Evolutionary conservation across 257 asterid species (phyloP).

Genomic region (Solanum sitiens): DNA sequence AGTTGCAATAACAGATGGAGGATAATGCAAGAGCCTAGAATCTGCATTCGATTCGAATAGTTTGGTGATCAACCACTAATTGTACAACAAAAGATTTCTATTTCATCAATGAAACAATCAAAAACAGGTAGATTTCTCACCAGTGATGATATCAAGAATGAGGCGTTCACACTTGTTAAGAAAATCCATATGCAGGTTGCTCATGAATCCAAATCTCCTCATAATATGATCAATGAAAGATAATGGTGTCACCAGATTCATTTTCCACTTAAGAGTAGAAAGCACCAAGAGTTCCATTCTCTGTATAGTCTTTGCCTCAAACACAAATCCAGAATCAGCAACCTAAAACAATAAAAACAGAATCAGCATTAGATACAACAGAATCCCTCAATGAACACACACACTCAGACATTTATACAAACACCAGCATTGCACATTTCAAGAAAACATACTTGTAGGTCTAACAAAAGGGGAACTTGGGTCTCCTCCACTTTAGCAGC

Average conservation of each 20-base stretch:
- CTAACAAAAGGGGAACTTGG: slow-evolving; percentile 73
- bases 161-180: slow-evolving; percentile 47
- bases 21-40: slow-evolving; percentile 43
- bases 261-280: slow-evolving; percentile 69
- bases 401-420: slow-evolving; percentile 19
- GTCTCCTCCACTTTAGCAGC: slow-evolving; percentile 97
- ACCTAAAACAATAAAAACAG: slow-evolving; percentile 32
- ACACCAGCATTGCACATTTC: slow-evolving; percentile 13
- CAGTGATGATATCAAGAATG: slow-evolving; percentile 48
- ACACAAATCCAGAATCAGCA: slow-evolving; percentile 51
- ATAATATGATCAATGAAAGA: slow-evolving; percentile 73
- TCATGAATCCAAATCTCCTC: slow-evolving; percentile 55
- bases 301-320: slow-evolving; percentile 80
- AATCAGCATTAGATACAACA: neutral
- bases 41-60: slow-evolving; percentile 25
- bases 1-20: slow-evolving; percentile 42
- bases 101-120: neutral
- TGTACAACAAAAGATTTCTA: neutral
- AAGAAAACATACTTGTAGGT: slow-evolving; percentile 61
- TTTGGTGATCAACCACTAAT: neutral
- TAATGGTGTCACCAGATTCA: slow-evolving; percentile 79
- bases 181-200: slow-evolving; percentile 50
- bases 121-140: slow-evolving; percentile 27
- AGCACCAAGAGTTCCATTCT: slow-evolving; percentile 85
- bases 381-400: neutral